A percentile compares a stretch with the other conserved stretches of the same genome.
Conservation (phyloP, 1,284 basidiomycete species). For the Microbotryum saponariae region DNA sequence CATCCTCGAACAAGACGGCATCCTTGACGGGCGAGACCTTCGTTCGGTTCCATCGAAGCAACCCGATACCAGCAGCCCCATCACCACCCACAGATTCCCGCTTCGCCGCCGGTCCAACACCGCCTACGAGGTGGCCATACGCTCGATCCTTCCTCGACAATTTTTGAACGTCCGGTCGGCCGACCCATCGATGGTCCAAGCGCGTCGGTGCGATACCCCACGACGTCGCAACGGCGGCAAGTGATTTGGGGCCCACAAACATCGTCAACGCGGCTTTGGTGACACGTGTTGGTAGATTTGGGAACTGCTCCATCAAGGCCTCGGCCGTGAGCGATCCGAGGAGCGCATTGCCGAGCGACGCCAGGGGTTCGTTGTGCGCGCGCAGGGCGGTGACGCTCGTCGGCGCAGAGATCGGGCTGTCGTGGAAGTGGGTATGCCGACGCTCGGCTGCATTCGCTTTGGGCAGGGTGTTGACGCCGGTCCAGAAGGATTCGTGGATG, state of each 20-base stretch:
- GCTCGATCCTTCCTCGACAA: conserved; percentile 48
- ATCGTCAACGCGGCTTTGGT: conserved; percentile 84
- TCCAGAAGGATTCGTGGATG: conserved; percentile 67
- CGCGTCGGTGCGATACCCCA: conserved; percentile 36
- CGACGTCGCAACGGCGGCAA: conserved; percentile 64
- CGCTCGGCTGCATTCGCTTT: not conserved
- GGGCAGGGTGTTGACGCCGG: conserved; percentile 19
- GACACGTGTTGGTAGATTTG: conserved; percentile 80
- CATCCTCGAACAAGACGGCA: conserved; percentile 37
- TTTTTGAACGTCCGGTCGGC: conserved; percentile 40
- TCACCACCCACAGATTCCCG: conserved; percentile 21
- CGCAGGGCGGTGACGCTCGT: conserved; percentile 45
- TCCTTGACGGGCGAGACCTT: conserved; percentile 23
- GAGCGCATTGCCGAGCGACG: conserved; percentile 75
- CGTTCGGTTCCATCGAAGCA: conserved; percentile 41
- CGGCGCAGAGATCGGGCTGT: conserved; percentile 46
- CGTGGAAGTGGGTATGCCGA: conserved; percentile 40
- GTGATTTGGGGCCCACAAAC: conserved; percentile 77
- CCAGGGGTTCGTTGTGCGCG: conserved; percentile 69
- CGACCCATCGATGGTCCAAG: conserved; percentile 52
- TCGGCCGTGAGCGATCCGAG: conserved; percentile 87
- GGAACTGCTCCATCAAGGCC: conserved; percentile 71
- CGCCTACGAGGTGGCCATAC: conserved; percentile 30
- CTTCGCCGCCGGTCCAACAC: conserved; percentile 21
- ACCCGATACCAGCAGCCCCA: conserved; percentile 33